Evolutionary conservation across 345 rosid species (phyloP).

Genomic region (Hypericum androsaemum): DNA sequence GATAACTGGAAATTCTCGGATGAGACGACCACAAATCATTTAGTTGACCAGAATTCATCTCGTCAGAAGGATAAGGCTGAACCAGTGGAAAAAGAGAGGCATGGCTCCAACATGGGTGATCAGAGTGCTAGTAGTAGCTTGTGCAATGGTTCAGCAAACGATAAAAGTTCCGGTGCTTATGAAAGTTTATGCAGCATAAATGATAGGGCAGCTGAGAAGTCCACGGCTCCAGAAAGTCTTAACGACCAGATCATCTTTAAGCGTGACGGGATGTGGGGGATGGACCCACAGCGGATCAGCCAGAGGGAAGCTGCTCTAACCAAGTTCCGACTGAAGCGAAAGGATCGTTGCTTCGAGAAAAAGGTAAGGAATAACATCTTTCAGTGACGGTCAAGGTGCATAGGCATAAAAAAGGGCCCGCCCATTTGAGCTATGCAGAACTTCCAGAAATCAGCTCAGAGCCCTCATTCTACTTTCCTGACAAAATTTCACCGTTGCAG

Average conservation of each 20-base stretch:
- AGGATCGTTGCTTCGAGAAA: slow-evolving; percentile 62
- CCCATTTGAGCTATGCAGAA: no score
- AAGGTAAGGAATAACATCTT: no score
- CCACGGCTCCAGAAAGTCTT: slow-evolving; percentile 19
- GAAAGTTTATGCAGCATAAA: slow-evolving; percentile 18
- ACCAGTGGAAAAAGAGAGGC: slow-evolving; percentile 14
- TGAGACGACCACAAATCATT: slow-evolving; percentile 17
- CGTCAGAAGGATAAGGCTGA: slow-evolving; percentile 24
- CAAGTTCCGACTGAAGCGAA: slow-evolving; percentile 61
- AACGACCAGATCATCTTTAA: slow-evolving; percentile 12
- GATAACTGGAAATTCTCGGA: slow-evolving; percentile 9
- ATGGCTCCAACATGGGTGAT: slow-evolving; percentile 15
- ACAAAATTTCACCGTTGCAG: no score
- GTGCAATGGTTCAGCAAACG: slow-evolving; percentile 15
- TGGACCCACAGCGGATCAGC: slow-evolving; percentile 28
- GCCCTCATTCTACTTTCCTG: no score
- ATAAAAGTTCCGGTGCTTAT: slow-evolving; percentile 12
- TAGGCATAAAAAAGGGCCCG: no score
- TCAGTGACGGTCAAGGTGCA: no score
- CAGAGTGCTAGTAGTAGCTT: slow-evolving; percentile 27
- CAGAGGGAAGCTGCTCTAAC: slow-evolving; percentile 55
- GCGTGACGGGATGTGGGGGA: slow-evolving; percentile 21
- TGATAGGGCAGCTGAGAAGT: slow-evolving; percentile 25
- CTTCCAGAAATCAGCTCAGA: no score
- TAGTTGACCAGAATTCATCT: slow-evolving; percentile 20